phyloP scores from a whole-genome alignment of 2,329 filamentous ascomycete genomes.

The Cladosporium sphaerospermum region DNA sequence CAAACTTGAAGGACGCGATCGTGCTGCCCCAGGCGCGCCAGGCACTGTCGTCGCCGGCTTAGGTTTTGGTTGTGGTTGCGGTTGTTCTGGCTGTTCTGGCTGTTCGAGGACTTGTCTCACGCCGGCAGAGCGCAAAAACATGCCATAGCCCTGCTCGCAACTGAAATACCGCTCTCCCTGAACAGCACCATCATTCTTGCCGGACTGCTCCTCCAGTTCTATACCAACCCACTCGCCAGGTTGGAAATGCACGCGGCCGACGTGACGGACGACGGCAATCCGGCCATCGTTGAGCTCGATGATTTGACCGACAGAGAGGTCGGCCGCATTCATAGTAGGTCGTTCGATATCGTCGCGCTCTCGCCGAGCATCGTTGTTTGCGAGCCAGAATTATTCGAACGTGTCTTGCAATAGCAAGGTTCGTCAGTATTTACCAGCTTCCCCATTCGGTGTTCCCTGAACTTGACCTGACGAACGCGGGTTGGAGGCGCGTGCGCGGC shows the following conservation, averaged over 20 bases:
- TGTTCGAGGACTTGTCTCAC: constrained; percentile 47
- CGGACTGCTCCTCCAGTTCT: constrained; percentile 71
- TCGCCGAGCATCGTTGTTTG: not conserved
- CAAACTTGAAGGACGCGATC: constrained; percentile 38
- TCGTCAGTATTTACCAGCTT: not conserved
- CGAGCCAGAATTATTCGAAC: not conserved
- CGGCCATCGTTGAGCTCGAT: constrained; percentile 75
- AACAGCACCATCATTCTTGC: constrained; percentile 92
- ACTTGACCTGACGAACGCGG: not conserved
- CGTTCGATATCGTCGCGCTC: not conserved
- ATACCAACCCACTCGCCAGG: constrained; percentile 83
- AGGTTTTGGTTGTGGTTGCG: constrained; percentile 11
- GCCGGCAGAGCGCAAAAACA: constrained; percentile 76
- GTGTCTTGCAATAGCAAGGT: not conserved
- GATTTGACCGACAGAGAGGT: constrained; percentile 56
- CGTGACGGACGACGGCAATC: constrained; percentile 70
- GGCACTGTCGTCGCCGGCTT: constrained; percentile 12
- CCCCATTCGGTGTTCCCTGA: not conserved
- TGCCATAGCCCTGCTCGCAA: constrained; percentile 63
- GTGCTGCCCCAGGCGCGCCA: constrained; percentile 25
- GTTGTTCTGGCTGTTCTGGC: constrained; percentile 16
- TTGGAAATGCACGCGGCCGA: constrained; percentile 74
- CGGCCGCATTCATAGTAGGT: constrained; percentile 25
- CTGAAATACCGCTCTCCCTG: constrained; percentile 84
- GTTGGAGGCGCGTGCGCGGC: not conserved